Base-by-base conservation (phyloP, 192 early-diverging fungal species). In the Backusella liffmaniae region DNA sequence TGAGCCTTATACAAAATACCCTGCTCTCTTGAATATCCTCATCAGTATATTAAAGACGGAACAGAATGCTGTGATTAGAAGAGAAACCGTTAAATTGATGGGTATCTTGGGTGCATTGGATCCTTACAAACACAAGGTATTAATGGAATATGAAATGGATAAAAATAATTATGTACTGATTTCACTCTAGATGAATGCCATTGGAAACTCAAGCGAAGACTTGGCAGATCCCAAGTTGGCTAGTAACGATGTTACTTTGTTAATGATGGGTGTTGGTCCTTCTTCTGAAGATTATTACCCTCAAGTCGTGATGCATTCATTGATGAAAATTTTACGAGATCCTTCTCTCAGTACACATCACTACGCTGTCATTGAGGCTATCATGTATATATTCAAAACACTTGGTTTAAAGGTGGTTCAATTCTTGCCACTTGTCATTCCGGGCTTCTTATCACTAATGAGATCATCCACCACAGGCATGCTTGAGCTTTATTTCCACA, bases 21-120 rank as follows among this genome's bases (percentile, higher is more conserved):
- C 96, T n/a, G 87, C 86, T 32, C 85, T 99, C 30, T 86, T 99
- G 8, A 85, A 88, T 66, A 90, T 91, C 6, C 80, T 98, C 46
- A 90, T 95, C 39, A 85, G 75, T 4, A 93, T 98, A 66, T 82
- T 99, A 36, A 95, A 96, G 76, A 91, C 93, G 0, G 96, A 98
- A 80, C 88, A 91, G 67, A 85, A 86, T 6, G 74, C 86, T 13
- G 81, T 72, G n/a, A 92, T 98, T 42, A 88, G 96, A 37, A 80
- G 88, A 23, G 95, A 97, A 80, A 93, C 92, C 2, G 90, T 97
- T 35, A 96, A 96, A 67, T 86, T 96, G 16, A 90, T 99, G 71
- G 97, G 97, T 69, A 96, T 96, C 26, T 86, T 99, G 3, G 97
- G 97, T 30, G 97, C 97, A 16, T 83, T 99, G 13, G 97, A 99